Evolutionary conservation across 2,329 filamentous ascomycete species (phyloP), one percentile per base, ranked within the genome.

Genomic region (Delphinella strobiligena): DNA sequence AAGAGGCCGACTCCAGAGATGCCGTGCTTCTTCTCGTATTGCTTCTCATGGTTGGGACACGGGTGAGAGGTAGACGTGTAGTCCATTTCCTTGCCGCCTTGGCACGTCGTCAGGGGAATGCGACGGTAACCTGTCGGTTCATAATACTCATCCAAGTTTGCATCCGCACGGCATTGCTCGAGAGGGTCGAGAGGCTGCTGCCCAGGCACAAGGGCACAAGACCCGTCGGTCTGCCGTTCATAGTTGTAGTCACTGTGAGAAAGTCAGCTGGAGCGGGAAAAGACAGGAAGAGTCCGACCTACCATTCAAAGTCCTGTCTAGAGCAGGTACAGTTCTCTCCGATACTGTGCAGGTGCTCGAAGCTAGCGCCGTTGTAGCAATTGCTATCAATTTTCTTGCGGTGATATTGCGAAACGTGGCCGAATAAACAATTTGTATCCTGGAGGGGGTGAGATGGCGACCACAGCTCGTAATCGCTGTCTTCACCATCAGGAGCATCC

Each of bases 301-400:
- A 88, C 83, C 91, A 98, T 71, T 98, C 91, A 57, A 80, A 98
- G 62, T 98, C 91, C 43, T 76, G 72, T 38, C 86, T 72, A 7
- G 77, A 82, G 63, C 91, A 98, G 43, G 74, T 70, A 67, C 91
- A 98, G 58, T 93, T 86, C 47, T 72, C 64, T 14, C 65, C 65
- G 48, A 84, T 78, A 48, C 73, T 72, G 60, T 88, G 80, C 18
- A 89, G 67, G 47, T 78, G 75, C 15, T 64, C 55, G 44, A 93
- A 74, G 46, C 72, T 74, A 56, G 74, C 72, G 37, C 81, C 78
- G 52, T 94, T 95, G 68, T 79, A 94, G 66, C 91, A 98, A 35
- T 80, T 64, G 15, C 71, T 69, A 12, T 79, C 76, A n/a, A 70
- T 62, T 61, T 82, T 88, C 73, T 96, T 98, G 57, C 91, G 84